Evolutionary conservation across 768 basidiomycete species (phyloP).

Genomic region (Trametes meyenii): DNA sequence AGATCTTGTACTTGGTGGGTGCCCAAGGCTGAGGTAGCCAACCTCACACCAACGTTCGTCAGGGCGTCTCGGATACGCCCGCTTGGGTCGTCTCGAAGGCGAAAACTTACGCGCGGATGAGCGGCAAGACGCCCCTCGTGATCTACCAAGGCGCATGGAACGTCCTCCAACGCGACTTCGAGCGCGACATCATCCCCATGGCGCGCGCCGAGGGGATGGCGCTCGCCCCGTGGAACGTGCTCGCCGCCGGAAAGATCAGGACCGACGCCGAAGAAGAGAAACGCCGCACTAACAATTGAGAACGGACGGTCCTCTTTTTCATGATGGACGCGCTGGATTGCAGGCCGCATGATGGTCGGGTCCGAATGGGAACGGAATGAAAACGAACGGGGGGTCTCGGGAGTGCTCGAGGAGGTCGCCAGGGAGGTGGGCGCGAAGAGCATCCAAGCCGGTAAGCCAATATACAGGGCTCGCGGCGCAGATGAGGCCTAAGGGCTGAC

Average conservation of each 20-base stretch:
- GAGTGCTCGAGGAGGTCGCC: constrained; percentile 44
- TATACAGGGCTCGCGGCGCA: background rate
- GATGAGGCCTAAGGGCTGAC: background rate
- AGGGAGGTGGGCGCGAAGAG: constrained; percentile 34
- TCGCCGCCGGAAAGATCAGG: constrained; percentile 27
- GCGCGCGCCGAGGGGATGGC: constrained; percentile 30
- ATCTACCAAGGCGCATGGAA: constrained; percentile 42
- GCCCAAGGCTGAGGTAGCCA: background rate
- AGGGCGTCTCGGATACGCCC: constrained; percentile 33
- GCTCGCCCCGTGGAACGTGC: constrained; percentile 25
- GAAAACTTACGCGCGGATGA: constrained; percentile 40
- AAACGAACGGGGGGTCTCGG: constrained; percentile 37
- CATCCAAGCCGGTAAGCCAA: constrained; percentile 17
- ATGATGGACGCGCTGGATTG: no score
- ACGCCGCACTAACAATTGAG: background rate
- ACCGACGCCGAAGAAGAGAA: background rate
- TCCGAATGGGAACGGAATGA: constrained; percentile 41
- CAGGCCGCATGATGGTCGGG: constrained; percentile 34
- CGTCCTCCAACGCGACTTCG: constrained; percentile 38
- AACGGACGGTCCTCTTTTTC: background rate
- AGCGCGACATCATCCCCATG: constrained; percentile 44
- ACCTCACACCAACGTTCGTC: background rate
- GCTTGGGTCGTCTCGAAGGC: constrained; percentile 39
- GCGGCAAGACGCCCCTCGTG: constrained; percentile 42
- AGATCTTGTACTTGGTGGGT: constrained; percentile 41